Conservation (phyloP, 208 protist genomes). For the Borovskyia barvae region DNA sequence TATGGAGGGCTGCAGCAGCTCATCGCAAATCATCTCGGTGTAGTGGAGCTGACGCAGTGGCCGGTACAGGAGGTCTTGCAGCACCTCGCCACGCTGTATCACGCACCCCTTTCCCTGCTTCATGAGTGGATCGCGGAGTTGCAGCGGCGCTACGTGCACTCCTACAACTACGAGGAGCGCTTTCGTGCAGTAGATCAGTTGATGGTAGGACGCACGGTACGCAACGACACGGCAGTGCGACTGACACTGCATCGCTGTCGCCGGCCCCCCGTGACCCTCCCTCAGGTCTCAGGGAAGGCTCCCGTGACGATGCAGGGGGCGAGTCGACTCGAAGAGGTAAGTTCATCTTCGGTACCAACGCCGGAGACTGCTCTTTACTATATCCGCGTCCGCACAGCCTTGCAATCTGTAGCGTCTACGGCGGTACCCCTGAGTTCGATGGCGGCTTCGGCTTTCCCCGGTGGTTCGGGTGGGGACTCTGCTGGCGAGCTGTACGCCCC, state of each 20-base stretch:
- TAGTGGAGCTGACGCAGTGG: conserved; percentile 48
- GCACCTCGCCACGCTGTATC: conserved; percentile 47
- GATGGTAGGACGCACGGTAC: conserved; percentile 23
- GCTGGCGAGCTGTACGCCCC: neutral
- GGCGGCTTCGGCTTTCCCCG: neutral
- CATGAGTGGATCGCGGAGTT: conserved; percentile 43
- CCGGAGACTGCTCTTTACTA: conserved; percentile 4
- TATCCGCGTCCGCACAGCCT: conserved; percentile 8
- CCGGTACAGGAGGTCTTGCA: conserved; percentile 57
- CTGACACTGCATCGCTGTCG: conserved; percentile 56
- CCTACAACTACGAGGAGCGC: conserved; percentile 67
- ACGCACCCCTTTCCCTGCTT: conserved; percentile 30
- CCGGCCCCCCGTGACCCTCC: conserved; percentile 21
- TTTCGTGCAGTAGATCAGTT: conserved; percentile 61
- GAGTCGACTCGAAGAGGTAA: neutral
- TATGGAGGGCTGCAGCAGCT: conserved; percentile 32
- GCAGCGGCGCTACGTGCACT: conserved; percentile 38
- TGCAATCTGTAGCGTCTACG: conserved; percentile 9
- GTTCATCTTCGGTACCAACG: neutral
- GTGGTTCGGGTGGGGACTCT: neutral
- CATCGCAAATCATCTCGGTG: conserved; percentile 33
- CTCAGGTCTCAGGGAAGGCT: neutral
- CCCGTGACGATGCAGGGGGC: neutral
- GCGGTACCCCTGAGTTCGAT: conserved; percentile 17
- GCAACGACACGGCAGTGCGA: conserved; percentile 34